Evolutionary conservation across 2,329 filamentous ascomycete species (phyloP).

Genomic region (Colletotrichum cuscutae): DNA sequence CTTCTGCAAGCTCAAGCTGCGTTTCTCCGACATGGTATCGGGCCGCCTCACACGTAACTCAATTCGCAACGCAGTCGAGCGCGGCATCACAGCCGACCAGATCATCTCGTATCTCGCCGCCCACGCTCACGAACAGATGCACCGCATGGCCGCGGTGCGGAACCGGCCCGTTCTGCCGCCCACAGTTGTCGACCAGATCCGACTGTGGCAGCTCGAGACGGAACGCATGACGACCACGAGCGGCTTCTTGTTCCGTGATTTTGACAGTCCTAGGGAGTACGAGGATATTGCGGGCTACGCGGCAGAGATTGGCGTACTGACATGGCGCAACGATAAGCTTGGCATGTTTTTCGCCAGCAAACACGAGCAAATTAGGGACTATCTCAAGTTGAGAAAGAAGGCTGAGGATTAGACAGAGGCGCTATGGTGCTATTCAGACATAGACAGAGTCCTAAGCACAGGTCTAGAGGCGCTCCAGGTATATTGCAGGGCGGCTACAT

Average conservation of each 20-base stretch:
- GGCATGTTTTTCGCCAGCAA: slow-evolving; percentile 92
- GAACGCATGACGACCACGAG: slow-evolving; percentile 88
- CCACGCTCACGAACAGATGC: slow-evolving; percentile 95
- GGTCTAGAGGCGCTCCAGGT: not conserved
- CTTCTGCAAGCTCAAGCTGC: slow-evolving; percentile 87
- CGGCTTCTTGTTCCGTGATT: slow-evolving; percentile 92
- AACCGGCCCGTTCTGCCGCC: slow-evolving; percentile 84
- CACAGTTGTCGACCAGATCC: slow-evolving; percentile 96
- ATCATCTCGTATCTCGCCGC: slow-evolving; percentile 93
- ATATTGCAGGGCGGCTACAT: slow-evolving; percentile 5
- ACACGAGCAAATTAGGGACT: slow-evolving; percentile 88
- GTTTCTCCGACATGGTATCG: slow-evolving; percentile 93
- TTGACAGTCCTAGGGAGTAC: slow-evolving; percentile 77
- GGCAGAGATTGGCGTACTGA: slow-evolving; percentile 87
- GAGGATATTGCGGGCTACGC: slow-evolving; percentile 80
- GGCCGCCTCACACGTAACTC: slow-evolving; percentile 91
- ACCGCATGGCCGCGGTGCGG: slow-evolving; percentile 68
- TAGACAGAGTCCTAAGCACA: not conserved
- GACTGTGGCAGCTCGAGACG: slow-evolving; percentile 96
- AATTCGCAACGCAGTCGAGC: slow-evolving; percentile 85
- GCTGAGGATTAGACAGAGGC: slow-evolving; percentile 42
- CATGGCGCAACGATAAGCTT: slow-evolving; percentile 84
- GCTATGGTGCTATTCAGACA: not conserved
- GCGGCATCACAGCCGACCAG: slow-evolving; percentile 94
- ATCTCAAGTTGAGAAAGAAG: slow-evolving; percentile 74